Percentiles rank a stretch among this genome's conserved stretches.
phyloP scores from a whole-genome alignment of 1,139 yeast genomes.

The Insectozyma bohioensis region DNA sequence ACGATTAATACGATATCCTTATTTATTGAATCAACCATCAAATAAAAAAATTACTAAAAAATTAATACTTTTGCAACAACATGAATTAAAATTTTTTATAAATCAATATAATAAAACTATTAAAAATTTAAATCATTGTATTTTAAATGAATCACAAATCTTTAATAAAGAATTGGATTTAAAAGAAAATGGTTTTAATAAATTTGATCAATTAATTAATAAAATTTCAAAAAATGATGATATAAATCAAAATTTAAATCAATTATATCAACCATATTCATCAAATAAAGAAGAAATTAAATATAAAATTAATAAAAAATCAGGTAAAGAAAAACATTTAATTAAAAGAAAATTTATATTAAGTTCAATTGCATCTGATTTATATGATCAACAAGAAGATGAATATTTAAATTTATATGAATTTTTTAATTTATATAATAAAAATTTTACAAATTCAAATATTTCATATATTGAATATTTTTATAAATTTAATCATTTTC shows the following conservation, averaged over 20 bases:
- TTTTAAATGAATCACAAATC: constrained; percentile 16
- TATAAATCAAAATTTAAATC: constrained; percentile 30
- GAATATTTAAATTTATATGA: constrained; percentile 49
- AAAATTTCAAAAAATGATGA: constrained; percentile 21
- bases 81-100: constrained; percentile 60
- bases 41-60: constrained; percentile 31
- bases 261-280: constrained; percentile 38
- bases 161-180: constrained; percentile 22
- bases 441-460: constrained; percentile 31
- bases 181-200: constrained; percentile 31
- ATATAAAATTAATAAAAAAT: constrained; percentile 12
- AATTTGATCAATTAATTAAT: constrained; percentile 44
- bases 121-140: constrained; percentile 8
- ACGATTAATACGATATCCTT: constrained; percentile 33
- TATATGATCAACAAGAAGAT: constrained; percentile 24
- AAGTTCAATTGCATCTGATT: constrained; percentile 49
- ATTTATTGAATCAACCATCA: constrained; percentile 15
- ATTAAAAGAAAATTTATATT: constrained; percentile 38
- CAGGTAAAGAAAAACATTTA: constrained; percentile 24
- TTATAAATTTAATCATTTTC: constrained; percentile 41
- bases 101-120: constrained; percentile 38
- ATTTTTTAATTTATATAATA: constrained; percentile 51
- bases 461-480: constrained; percentile 54
- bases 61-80: constrained; percentile 57
- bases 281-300: constrained; percentile 17